Percentiles rank a stretch among this genome's conserved stretches.
phyloP scores from a whole-genome alignment of 345 rosid genomes.

The Salix exigua region DNA sequence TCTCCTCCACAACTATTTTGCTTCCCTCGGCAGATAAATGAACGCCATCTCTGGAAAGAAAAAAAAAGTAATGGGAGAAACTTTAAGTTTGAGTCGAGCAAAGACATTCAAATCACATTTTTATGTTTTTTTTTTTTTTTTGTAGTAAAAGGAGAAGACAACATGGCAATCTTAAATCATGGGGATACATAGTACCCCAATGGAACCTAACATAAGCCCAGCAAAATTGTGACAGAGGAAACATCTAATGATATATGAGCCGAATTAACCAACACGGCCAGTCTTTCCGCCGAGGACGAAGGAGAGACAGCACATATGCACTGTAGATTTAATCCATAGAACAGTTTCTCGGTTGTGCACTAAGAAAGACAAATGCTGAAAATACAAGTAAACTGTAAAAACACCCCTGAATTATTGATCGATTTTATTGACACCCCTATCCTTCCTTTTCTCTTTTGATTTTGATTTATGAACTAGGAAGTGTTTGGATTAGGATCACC shows the following conservation, averaged over 20 bases:
- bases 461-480: background rate
- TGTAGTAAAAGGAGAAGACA: background rate
- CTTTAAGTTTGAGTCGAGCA: background rate
- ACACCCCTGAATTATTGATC: background rate
- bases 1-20: conserved; percentile 75
- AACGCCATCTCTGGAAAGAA: conserved; percentile 56
- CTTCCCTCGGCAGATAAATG: conserved; percentile 90
- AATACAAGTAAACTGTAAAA: background rate
- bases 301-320: background rate
- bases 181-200: background rate
- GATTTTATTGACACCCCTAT: too few species aligned
- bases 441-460: background rate
- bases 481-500: background rate
- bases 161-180: background rate
- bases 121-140: background rate
- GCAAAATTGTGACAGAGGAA: background rate
- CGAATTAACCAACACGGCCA: background rate
- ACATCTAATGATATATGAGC: background rate
- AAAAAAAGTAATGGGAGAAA: background rate
- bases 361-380: background rate
- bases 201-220: background rate
- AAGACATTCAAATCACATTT: background rate
- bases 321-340: background rate
- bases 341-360: background rate
- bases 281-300: background rate